Evolutionary conservation across 106 monocot species (phyloP).

Genomic region (Dioscorea dumetorum): DNA sequence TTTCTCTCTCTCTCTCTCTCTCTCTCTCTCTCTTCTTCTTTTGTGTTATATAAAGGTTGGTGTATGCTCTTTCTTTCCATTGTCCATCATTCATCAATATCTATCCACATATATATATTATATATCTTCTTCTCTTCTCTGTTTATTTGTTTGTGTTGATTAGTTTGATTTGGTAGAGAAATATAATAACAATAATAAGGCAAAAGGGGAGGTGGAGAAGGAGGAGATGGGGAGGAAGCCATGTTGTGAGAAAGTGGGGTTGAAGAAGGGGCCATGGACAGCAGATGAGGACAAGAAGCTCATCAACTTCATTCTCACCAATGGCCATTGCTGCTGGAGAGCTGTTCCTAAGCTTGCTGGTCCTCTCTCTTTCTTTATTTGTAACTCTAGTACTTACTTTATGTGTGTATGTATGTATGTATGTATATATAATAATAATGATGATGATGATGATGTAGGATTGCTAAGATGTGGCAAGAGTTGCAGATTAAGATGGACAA

Average conservation of each 20-base stretch:
- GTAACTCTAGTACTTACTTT: background rate
- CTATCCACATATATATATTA: too few species aligned
- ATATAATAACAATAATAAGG: too few species aligned
- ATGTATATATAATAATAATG: too few species aligned
- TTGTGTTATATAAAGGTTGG: background rate
- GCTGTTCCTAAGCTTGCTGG: conserved; percentile 13
- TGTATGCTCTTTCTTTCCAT: too few species aligned
- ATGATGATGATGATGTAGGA: conserved; percentile 18
- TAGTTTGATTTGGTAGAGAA: too few species aligned
- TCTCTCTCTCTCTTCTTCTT: background rate
- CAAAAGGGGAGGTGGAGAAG: too few species aligned
- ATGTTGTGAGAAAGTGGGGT: conserved; percentile 8
- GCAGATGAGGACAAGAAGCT: conserved; percentile 9
- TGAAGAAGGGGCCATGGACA: conserved; percentile 14
- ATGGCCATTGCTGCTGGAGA: conserved; percentile 14
- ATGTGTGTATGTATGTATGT: too few species aligned
- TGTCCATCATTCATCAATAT: too few species aligned
- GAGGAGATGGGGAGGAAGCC: conserved; percentile 9
- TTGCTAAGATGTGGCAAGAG: conserved; percentile 62
- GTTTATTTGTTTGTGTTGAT: background rate
- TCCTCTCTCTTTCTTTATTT: background rate
- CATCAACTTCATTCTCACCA: conserved; percentile 10
- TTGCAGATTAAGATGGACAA: conserved; percentile 62
- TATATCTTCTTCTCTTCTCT: background rate
- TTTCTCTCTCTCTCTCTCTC: too few species aligned